Percentiles rank a stretch among this genome's conserved stretches.
phyloP scores from a whole-genome alignment of 2,329 filamentous ascomycete genomes.

The Pseudogymnoascus sp. region DNA sequence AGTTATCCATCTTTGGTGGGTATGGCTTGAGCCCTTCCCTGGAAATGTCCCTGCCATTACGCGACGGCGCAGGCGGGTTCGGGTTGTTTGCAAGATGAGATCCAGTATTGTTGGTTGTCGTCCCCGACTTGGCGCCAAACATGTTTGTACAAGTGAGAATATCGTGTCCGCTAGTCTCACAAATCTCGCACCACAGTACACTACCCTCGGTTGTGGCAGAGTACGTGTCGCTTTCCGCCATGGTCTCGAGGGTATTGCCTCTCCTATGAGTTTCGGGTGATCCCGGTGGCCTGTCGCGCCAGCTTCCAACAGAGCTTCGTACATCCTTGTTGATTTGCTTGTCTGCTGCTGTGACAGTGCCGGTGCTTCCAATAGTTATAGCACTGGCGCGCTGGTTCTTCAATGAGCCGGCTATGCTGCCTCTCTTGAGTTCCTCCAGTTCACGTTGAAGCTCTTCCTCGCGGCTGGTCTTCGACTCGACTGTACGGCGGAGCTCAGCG shows the following conservation, averaged over 20 bases:
- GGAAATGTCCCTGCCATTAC: slow-evolving; percentile 32
- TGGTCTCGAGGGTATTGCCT: slow-evolving; percentile 54
- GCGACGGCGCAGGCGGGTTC: slow-evolving; percentile 18
- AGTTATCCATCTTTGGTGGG: slow-evolving; percentile 37
- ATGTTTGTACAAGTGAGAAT: slow-evolving; percentile 92
- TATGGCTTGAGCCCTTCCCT: slow-evolving; percentile 36
- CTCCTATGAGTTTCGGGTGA: slow-evolving; percentile 42
- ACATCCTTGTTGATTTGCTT: slow-evolving; percentile 47
- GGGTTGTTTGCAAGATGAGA: slow-evolving; percentile 10
- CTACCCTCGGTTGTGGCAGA: slow-evolving; percentile 64
- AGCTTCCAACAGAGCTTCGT: slow-evolving; percentile 55
- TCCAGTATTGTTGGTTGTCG: slow-evolving; percentile 13
- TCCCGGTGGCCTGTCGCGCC: slow-evolving; percentile 40
- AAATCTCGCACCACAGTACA: slow-evolving; percentile 88
- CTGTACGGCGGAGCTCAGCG: slow-evolving; percentile 63
- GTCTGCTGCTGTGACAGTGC: slow-evolving; percentile 26
- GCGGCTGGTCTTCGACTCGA: slow-evolving; percentile 64
- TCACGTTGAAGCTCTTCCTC: slow-evolving; percentile 86
- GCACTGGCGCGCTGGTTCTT: slow-evolving; percentile 44
- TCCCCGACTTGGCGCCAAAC: slow-evolving; percentile 45
- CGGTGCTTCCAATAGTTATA: slow-evolving; percentile 40
- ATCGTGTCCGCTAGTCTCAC: slow-evolving; percentile 84
- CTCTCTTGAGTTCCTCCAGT: slow-evolving; percentile 57
- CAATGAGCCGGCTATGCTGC: slow-evolving; percentile 28
- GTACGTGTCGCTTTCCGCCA: slow-evolving; percentile 63